Evolutionary conservation across 495 filamentous ascomycete genomes (phyloP), one percentile per base, ranked within the genome.

Genomic region (Tuber indicum): DNA sequence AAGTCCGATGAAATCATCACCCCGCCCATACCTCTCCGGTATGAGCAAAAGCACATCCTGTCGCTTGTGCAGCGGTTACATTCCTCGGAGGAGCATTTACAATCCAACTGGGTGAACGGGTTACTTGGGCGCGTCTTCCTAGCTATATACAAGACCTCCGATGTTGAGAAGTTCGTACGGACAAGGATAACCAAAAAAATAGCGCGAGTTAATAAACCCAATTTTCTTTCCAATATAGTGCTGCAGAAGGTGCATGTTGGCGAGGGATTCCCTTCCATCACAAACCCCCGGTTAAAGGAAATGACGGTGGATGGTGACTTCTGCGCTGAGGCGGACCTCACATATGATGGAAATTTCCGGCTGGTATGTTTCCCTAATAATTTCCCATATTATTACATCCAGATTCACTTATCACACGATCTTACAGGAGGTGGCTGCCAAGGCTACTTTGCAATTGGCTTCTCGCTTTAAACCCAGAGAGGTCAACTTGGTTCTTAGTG

Each of bases 181-280:
- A 88, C 89, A 58, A 98, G 97, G 87, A 93, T 99, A 78, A 92
- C 91, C 16, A 98, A 98, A 86, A 99, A 99, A 85, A 98, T 99
- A 44, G 90, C 95, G 7, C 90, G 96, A 39, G 96, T 97, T 52
- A 94, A 94, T 78, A 94, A 94, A 79, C 96, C 96, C 0, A 90
- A 91, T 16, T 97, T 98, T 77, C 89, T 99, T 49, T 93, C 91
- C 75, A 89, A 90, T 74, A 90, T 99, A 72, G 89, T 88, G 23
- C 86, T 99, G 17, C 92, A 91, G 80, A 90, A 88, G 74, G 93
- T 99, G 72, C 89, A 96, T 79, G 92, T 96, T 81, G 96, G 96
- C 0, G 91, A 96, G 81, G 89, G 91, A 1, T 92, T 95, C 10
- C 96, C 96, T 0, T 92, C 92, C 75, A 90, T 99, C 77, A 97